phyloP scores from a whole-genome alignment of 495 filamentous ascomycete genomes.

The Chaetomium tenue region DNA sequence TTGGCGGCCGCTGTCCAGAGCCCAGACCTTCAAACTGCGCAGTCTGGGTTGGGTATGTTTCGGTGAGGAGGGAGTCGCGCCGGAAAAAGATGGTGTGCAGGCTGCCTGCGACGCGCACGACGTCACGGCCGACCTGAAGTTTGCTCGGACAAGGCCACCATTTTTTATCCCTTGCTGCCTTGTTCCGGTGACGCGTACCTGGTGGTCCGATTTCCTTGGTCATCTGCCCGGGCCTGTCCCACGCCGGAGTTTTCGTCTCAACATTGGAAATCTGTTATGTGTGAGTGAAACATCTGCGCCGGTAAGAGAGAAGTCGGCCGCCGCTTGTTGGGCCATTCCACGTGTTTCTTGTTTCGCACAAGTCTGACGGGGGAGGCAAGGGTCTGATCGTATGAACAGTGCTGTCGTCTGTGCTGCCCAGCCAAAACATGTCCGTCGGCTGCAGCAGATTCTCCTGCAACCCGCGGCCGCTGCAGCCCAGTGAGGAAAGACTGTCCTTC shows the following conservation, averaged over 20 bases:
- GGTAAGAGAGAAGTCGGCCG: neutral
- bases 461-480: neutral
- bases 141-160: neutral
- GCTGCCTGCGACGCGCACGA: neutral
- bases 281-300: neutral
- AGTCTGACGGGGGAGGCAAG: neutral
- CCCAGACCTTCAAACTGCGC: neutral
- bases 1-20: neutral
- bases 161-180: slow-evolving; percentile 13
- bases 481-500: neutral
- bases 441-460: neutral
- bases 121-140: neutral
- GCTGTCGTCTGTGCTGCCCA: neutral
- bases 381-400: neutral
- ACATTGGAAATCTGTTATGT: too few species aligned
- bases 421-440: neutral
- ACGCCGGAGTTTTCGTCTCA: neutral
- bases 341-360: neutral
- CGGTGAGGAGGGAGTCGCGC: neutral
- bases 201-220: neutral
- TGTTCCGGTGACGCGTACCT: slow-evolving; percentile 11
- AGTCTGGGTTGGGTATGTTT: neutral
- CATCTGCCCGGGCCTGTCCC: slow-evolving; percentile 2
- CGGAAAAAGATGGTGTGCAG: neutral
- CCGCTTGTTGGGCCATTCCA: slow-evolving; percentile 2